Evolutionary conservation across 768 basidiomycete genomes (phyloP), one percentile per base, ranked within the genome.

Genomic region (Suillus subluteus): DNA sequence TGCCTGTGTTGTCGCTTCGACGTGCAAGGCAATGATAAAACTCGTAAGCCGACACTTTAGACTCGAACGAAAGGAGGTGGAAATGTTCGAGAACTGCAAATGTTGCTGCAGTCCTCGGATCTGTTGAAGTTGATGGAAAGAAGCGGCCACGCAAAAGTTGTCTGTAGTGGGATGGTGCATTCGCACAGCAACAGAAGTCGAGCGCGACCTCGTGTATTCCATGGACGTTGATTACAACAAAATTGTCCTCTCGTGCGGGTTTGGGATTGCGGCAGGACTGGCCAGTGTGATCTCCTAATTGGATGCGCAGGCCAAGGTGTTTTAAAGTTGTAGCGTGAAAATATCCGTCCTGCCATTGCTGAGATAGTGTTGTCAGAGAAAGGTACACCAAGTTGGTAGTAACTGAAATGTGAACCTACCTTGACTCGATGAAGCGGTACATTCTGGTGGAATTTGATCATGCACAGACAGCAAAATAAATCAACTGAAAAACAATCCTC

Each of bases 61-160:
- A 76, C 37, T 74, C 71, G 2, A 50, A 50, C 5, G 11, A 50
- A 6, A 78, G 61, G 5, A 76, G 52, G 44, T 82, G 79, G 54
- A 79, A 79, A 1, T 64, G 55, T 32, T 74, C 63, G 0, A 81
- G 72, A 6, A 74, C 68, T 4, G 65, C 56, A 59, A 81, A 76
- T 0, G 77, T 81, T 1, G 74, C 73, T 0, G 73, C 79, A 0
- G 79, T 78, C 21, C 69, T 67, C 1, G 79, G 80, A 18, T 71
- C 65, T 1, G 55, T 38, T 2, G 66, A 46, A 0, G 79, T 79
- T 0, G 76, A 72, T 0, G 81, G 81, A 50, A 71, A 82, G 40
- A 73, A 68, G 1, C 73, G 65, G 1, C 61, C 38, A 48, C 76
- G 73, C 1, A 82, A 72, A 11, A 83, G 74, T 64, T 82, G 79